Base-by-base conservation (phyloP, 1,284 basidiomycete genomes). In the Ganoderma boninense region DNA sequence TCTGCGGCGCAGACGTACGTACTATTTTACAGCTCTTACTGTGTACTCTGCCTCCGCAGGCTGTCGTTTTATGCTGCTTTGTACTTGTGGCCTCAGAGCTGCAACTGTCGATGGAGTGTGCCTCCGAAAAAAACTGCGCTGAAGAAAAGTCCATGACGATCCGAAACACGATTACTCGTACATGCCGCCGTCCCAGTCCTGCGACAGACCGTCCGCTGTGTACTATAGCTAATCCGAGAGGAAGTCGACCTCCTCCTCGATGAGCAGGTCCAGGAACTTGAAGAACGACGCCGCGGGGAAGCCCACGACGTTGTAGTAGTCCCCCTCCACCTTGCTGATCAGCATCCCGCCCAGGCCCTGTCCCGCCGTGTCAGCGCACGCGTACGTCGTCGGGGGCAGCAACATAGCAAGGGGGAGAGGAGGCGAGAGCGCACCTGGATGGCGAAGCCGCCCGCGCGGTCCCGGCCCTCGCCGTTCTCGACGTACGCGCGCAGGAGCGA, bases 401-500 rank as follows among this genome's bases (percentile, higher is more conserved):
- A n/a, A n/a, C n/a, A n/a, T n/a, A n/a, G n/a, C n/a, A n/a, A n/a
- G n/a, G 10, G 2, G 46, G 52, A 64, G n/a, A n/a, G n/a, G n/a
- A n/a, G n/a, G n/a, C n/a, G 65, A 20, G 10, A 26, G 72, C 75
- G 56, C 74, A 95, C 95, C 87, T 99, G 97, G 61, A 97, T 92
- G 2, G 96, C 96, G 79, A 99, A 99, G 0, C 97, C 97, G 4
- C 97, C 97, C 0, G 97, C 97, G 29, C 96, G 88, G 78, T 98
- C 96, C 60, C 93, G 80, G 0, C 97, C 97, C 81, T 99, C 97
- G 1, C 92, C 94, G 65, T 89, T 93, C 43, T 96, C 92, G 42
- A 93, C 95, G 77, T 99, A 99, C 0, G 96, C 95, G 74, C 94
- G 79, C 14, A 98, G 83, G 8, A 95, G 78, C 43, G 89, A 81